These are phyloP conservation scores for Phialemoniopsis sp. DNA, from an alignment of 2,329 filamentous ascomycete genomes.

Conservation along the genomic window DNA sequence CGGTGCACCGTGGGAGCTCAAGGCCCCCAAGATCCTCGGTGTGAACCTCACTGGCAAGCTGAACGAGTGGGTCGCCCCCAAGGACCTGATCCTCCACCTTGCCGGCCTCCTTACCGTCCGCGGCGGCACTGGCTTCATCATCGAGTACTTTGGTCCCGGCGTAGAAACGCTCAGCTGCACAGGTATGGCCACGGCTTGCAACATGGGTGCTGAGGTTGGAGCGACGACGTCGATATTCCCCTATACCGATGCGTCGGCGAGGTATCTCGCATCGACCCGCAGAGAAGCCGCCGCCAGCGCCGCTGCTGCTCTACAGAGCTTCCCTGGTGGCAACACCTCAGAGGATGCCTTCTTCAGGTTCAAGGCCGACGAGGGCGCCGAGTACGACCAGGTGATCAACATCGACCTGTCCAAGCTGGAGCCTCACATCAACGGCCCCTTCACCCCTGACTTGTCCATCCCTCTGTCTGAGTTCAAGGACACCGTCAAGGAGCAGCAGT, in stretches of 20 bases:
- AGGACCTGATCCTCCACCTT: constrained; percentile 89
- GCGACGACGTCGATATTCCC: constrained; percentile 97
- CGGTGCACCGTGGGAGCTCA: constrained; percentile 95
- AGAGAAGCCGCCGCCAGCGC: constrained; percentile 66
- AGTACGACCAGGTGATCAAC: constrained; percentile 87
- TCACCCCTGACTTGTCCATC: constrained; percentile 92
- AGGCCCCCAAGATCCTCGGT: constrained; percentile 86
- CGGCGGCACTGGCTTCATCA: constrained; percentile 89
- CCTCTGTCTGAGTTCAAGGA: constrained; percentile 87
- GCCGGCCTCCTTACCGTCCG: constrained; percentile 88
- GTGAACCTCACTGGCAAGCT: constrained; percentile 81
- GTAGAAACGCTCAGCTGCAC: constrained; percentile 87
- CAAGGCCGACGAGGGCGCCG: constrained; percentile 71
- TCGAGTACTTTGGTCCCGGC: constrained; percentile 90
- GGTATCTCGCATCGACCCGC: constrained; percentile 84
- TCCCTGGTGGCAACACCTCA: constrained; percentile 36
- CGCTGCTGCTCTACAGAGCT: constrained; percentile 56
- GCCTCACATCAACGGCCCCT: constrained; percentile 95
- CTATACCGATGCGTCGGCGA: constrained; percentile 76
- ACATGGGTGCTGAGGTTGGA: constrained; percentile 86
- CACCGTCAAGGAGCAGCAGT: constrained; percentile 76
- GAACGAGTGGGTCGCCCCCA: constrained; percentile 87
- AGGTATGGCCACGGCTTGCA: constrained; percentile 87
- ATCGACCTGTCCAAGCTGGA: constrained; percentile 89
- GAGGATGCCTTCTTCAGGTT: constrained; percentile 59